Evolutionary conservation across 2,329 filamentous ascomycete genomes (phyloP), one percentile per base, ranked within the genome.

Genomic region (Hypomyces rosellus): DNA sequence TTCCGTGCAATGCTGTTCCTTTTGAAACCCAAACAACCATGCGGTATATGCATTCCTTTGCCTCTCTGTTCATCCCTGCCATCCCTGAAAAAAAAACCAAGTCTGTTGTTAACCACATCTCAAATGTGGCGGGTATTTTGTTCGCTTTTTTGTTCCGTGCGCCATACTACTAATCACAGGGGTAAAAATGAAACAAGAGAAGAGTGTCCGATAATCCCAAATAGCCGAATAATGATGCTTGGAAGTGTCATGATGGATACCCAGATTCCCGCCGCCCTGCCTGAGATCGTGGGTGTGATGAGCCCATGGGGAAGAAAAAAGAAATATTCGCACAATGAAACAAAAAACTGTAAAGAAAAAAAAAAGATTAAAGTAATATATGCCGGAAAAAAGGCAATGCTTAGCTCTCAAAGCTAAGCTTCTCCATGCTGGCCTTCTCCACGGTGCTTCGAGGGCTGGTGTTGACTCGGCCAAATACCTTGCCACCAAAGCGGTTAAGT

Each of bases 391-490:
- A 40, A 22, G 11, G 30, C 34, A 34, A 46, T 22, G 38, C 13
- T 39, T 64, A 66, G 57, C 67, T 71, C 52, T 76, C 73, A 58
- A 73, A 66, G 60, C 71, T 74, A 50, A 62, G 63, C 62, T 74
- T 76, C 54, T 76, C 77, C 51, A 72, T 68, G 63, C 71, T 78
- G 25, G 71, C 69, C 64, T 76, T 70, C 46, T 77, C 78, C 53
- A 79, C 72, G 53, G 76, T 81, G 41, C 72, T 70, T 59, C 75
- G 65, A 36, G 76, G 76, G 59, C 74, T 81, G 53, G 69, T 73
- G 59, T 72, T 76, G 45, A 68, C 66, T 42, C 80, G 76, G 57
- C 73, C 76, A 63, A 82, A 83, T 22, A 84, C 78, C 51, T 76
- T 80, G 54, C 76, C 74, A 33, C 79, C 70, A 25, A 83, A 70